Base-by-base conservation (phyloP, 1,284 basidiomycete species). In the Irpex sp. region DNA sequence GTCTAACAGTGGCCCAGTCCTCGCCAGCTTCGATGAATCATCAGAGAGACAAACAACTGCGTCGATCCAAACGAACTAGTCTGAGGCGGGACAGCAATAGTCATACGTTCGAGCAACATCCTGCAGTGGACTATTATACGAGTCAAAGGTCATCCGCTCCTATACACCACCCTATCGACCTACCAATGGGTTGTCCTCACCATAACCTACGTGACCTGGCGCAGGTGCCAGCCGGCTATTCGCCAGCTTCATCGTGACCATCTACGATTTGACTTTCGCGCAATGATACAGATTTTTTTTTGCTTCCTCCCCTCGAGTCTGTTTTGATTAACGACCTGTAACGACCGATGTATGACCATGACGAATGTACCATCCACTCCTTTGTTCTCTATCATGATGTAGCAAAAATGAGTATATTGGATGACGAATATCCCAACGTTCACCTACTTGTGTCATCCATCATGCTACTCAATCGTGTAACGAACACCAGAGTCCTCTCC, bases 51-150 rank as follows among this genome's bases (percentile, higher is more conserved):
- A 36, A 60, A 21, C 51, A 40, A 21, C 59, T 61, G 8, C 60
- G 52, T 13, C 64, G 60, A 21, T 57, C 60, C 19, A 59, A 47
- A 26, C 60, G 34, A 13, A 19, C 51, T 9, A 60, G 55, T 26
- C 8, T 15, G 8, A 56, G 64, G 26, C 26, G 7, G 55, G 60
- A 21, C 47, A 62, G 19, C 26, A 2, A 26, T 26, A 62, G 40
- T 34, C 40, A 64, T 21, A 59, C 47, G 26, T 36, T 58, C 26
- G 40, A 44, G 15, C 56, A 58, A 17, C 52, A 26, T 26, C 26
- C 26, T 26, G 26, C 26, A 26, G 26, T 26, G 26, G 26, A 26
- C 26, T 26, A 26, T 26, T 26, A 26, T 26, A 26, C 26, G 26
- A 26, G 26, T 26, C 26, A 26, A 26, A 26, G 26, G 26, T 26